Percentiles rank a stretch among this genome's conserved stretches.
phyloP scores from a whole-genome alignment of 2,329 filamentous ascomycete species.

The Fragosphaeria purpurea region DNA sequence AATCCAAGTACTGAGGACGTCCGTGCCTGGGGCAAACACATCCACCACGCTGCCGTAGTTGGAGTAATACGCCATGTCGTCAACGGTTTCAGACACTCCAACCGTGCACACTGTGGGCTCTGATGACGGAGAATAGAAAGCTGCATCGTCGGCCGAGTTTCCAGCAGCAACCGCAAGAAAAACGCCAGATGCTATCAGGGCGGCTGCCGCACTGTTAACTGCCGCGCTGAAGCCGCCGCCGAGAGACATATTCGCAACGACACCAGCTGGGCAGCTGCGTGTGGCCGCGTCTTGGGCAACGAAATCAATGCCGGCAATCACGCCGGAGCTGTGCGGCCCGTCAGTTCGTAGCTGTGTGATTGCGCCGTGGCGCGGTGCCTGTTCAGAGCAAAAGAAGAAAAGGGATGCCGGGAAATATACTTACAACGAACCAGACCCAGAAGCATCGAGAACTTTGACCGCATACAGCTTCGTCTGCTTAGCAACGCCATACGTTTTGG shows the following conservation, averaged over 20 bases:
- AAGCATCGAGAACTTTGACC: constrained; percentile 24
- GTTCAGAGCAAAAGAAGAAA: neutral
- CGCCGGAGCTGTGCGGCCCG: constrained; percentile 21
- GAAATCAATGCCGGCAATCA: constrained; percentile 35
- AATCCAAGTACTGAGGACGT: constrained; percentile 38
- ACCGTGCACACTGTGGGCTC: constrained; percentile 41
- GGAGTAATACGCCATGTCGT: constrained; percentile 36
- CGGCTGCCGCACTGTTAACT: constrained; percentile 40
- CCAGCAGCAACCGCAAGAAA: constrained; percentile 48
- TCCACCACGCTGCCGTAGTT: constrained; percentile 42
- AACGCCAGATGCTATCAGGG: constrained; percentile 34
- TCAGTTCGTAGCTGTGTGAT: too few relatives aligned
- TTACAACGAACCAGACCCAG: constrained; percentile 25
- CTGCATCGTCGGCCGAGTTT: constrained; percentile 36
- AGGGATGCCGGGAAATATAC: neutral
- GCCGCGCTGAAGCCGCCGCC: constrained; percentile 36
- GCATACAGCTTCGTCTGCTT: constrained; percentile 30
- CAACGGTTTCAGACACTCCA: constrained; percentile 33
- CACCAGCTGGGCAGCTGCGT: constrained; percentile 30
- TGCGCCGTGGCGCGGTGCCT: too few relatives aligned
- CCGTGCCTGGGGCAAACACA: constrained; percentile 39
- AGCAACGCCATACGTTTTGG: constrained; percentile 33
- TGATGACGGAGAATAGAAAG: constrained; percentile 36
- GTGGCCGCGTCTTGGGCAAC: constrained; percentile 25
- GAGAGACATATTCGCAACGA: constrained; percentile 48